Evolutionary conservation across 305 asterid species (phyloP).

Genomic region (Fraxinus floribunda): DNA sequence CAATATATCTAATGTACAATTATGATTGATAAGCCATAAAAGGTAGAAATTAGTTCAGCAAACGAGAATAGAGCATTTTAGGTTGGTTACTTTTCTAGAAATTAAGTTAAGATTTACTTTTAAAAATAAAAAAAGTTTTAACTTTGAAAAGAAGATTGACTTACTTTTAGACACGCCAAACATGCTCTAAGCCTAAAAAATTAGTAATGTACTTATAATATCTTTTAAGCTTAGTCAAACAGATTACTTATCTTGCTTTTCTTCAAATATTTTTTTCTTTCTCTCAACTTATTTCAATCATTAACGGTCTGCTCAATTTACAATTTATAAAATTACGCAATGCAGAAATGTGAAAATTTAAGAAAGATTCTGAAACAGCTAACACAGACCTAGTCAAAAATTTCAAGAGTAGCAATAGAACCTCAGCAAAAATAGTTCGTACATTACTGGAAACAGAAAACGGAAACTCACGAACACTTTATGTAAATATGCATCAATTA

Average conservation of each 20-base stretch:
- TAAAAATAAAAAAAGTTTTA: neutral
- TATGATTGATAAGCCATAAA: neutral
- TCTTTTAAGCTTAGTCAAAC: neutral
- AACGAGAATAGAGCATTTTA: neutral
- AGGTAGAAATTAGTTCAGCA: neutral
- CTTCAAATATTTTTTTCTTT: neutral
- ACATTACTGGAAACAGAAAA: neutral
- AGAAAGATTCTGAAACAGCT: neutral
- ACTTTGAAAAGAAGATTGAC: neutral
- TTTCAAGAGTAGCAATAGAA: slow-evolving; percentile 25
- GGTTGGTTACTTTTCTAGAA: neutral
- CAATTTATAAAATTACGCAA: neutral
- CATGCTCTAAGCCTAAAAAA: neutral
- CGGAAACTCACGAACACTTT: neutral
- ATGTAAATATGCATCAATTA: slow-evolving; percentile 34
- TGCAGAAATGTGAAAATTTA: neutral
- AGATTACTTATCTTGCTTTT: neutral
- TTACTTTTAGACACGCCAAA: neutral
- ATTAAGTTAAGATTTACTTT: neutral
- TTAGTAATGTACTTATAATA: neutral
- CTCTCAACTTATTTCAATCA: neutral
- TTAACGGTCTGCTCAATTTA: neutral
- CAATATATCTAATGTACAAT: neutral
- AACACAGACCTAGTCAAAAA: slow-evolving; percentile 28
- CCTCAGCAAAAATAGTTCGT: neutral